Evolutionary conservation across 306 rosid genomes (phyloP), one percentile per base, ranked within the genome.

Genomic region (Quercus engelmannii): DNA sequence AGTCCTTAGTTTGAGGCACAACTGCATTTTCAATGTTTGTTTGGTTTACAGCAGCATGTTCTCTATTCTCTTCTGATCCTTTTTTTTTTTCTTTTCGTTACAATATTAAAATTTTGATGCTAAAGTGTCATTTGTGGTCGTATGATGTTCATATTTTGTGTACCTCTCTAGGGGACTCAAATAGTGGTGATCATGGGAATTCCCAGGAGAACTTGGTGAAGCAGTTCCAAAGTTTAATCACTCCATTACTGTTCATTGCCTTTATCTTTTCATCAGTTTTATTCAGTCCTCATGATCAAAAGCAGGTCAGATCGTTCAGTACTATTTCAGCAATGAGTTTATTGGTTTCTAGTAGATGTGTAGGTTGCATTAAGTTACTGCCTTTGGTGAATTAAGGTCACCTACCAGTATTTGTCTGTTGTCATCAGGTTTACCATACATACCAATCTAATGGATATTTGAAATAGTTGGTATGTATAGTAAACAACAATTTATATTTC

Each of bases 191-290:
- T 20, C 78, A 78, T 21, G 88, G 80, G 72, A 81, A 62, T 76
- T 85, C 80, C 80, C 86, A 79, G 69, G 86, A 87, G 30, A 55
- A 76, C 13, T 43, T 81, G 59, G 30, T 81, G 76, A 87, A 31
- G 79, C 80, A 79, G 64, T 75, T 83, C 21, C 85, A 76, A 56
- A 85, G 61, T 69, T 71, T 83, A n/a, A 5, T 83, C 11, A 59
- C 83, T 51, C 88, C 89, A 6, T 69, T 87, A 64, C 4, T 87
- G 65, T 78, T 83, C 52, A 23, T 89, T 30, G 88, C 81, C 31
- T 78, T 87, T 69, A 77, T 87, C 63, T 72, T 78, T 78, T 84
- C 88, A 17, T 81, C 88, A 19, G 74, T 77, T 73, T 77, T 84
- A 49, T 49, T 63, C 62, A 35, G 77, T 71, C 73, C 85, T 69